Conservation (phyloP, 768 basidiomycete genomes). For the Panaeolus papilionaceus region DNA sequence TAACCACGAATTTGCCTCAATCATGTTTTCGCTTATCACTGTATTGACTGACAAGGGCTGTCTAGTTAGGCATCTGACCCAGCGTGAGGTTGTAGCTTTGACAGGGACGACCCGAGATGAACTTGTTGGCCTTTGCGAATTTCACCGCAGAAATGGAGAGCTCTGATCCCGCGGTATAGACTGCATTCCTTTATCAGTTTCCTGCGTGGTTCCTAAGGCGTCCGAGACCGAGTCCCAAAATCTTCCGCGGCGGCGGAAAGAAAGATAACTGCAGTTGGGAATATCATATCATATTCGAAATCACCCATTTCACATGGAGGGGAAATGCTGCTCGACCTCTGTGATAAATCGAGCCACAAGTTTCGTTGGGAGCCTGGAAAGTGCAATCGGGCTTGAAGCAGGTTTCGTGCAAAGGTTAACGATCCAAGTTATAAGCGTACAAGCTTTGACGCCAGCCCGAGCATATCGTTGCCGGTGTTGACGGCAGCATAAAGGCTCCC, state of each 20-base stretch:
- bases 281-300: not conserved
- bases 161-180: not conserved
- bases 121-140: not conserved
- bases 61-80: not conserved
- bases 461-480: not conserved
- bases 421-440: not conserved
- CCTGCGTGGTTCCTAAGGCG: conserved; percentile 6
- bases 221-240: conserved; percentile 7
- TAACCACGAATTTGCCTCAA: conserved; percentile 3
- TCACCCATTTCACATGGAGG: not conserved
- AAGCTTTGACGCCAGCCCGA: not conserved
- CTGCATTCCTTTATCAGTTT: not conserved
- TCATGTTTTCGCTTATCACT: not conserved
- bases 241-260: conserved; percentile 9
- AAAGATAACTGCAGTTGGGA: not conserved
- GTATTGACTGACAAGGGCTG: not conserved
- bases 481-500: not conserved
- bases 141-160: not conserved
- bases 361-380: too few relatives aligned
- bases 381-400: not conserved
- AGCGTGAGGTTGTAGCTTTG: not conserved
- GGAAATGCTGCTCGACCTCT: not conserved
- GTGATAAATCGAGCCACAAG: not conserved
- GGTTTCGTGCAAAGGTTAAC: not conserved
- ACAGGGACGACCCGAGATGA: not conserved